Percentiles rank a stretch among this genome's conserved stretches.
Evolutionary conservation across 2,329 filamentous ascomycete genomes (phyloP).

Genomic region (Aureobasidium sp.): DNA sequence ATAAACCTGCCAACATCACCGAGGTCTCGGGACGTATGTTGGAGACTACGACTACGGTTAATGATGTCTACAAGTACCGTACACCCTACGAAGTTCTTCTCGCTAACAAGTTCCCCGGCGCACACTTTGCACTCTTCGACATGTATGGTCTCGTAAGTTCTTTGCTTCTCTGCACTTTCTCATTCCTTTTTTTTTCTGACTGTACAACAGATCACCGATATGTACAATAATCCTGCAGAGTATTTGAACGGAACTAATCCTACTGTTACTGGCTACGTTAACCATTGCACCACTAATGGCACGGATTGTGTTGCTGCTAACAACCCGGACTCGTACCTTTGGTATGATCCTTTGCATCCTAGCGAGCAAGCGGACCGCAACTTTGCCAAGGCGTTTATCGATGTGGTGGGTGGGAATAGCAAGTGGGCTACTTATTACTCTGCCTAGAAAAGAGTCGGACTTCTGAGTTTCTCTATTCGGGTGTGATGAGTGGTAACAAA

Average conservation of each 20-base stretch:
- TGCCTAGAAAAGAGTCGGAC: not conserved
- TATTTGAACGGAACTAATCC: conserved; percentile 59
- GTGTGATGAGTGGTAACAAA: too few species aligned
- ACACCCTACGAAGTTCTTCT: conserved; percentile 42
- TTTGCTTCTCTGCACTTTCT: not conserved
- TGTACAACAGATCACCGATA: conserved; percentile 48
- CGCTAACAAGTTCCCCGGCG: conserved; percentile 42
- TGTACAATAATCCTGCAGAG: conserved; percentile 51
- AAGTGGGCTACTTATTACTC: conserved; percentile 40
- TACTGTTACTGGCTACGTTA: conserved; percentile 54
- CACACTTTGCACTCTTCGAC: conserved; percentile 60
- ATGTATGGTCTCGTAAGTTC: conserved; percentile 51
- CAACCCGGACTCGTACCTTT: conserved; percentile 56
- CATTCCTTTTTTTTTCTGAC: not conserved
- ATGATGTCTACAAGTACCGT: conserved; percentile 46
- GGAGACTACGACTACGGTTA: conserved; percentile 44
- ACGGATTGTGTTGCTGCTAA: conserved; percentile 36
- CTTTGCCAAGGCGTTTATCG: conserved; percentile 51
- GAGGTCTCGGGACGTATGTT: conserved; percentile 46
- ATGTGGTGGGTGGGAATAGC: conserved; percentile 46
- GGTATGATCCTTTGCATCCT: conserved; percentile 70
- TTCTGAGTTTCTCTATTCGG: too few species aligned
- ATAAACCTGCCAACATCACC: conserved; percentile 45
- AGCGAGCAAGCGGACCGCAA: conserved; percentile 55
- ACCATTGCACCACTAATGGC: conserved; percentile 44